Percentiles rank a stretch among this genome's conserved stretches.
Conservation (phyloP, 371 early-diverging fungal genomes). For the Rhizopus microsporus region DNA sequence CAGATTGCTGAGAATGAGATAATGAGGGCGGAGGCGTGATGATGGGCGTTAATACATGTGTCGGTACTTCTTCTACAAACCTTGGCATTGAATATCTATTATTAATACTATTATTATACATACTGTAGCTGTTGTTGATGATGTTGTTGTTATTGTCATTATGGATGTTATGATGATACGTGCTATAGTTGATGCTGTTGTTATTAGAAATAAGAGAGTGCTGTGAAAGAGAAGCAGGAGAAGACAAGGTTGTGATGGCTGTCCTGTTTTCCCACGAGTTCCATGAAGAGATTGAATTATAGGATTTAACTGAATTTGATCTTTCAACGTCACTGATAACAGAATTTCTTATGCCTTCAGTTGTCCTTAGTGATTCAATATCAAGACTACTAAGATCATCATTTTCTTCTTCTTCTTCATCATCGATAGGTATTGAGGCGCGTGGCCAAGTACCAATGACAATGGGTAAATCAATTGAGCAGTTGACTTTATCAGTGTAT, state of each 20-base stretch:
- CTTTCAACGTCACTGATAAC: slow-evolving; percentile 23
- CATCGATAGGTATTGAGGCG: slow-evolving; percentile 49
- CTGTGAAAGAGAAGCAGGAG: slow-evolving; percentile 26
- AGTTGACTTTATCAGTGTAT: slow-evolving; percentile 13
- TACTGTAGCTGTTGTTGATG: background rate
- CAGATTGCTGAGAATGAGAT: background rate
- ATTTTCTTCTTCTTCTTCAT: slow-evolving; percentile 40
- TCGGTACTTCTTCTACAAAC: slow-evolving; percentile 17
- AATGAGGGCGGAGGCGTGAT: background rate
- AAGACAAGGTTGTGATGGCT: slow-evolving; percentile 26
- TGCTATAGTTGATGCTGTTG: background rate
- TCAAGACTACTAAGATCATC: slow-evolving; percentile 4
- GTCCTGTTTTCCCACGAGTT: slow-evolving; percentile 26
- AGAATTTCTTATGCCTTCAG: slow-evolving; percentile 4
- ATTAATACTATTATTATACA: background rate
- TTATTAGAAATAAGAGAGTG: slow-evolving; percentile 13
- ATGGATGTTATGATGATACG: background rate
- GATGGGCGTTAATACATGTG: slow-evolving; percentile 24
- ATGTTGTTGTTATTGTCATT: slow-evolving; percentile 8
- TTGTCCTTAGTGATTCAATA: slow-evolving; percentile 14
- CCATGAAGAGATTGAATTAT: slow-evolving; percentile 29
- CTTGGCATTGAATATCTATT: background rate
- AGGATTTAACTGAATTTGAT: slow-evolving; percentile 39
- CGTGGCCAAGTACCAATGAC: slow-evolving; percentile 51
- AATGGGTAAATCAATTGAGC: slow-evolving; percentile 39